Base-by-base conservation (phyloP, 2,329 filamentous ascomycete genomes). In the Arthroderma sp. region DNA sequence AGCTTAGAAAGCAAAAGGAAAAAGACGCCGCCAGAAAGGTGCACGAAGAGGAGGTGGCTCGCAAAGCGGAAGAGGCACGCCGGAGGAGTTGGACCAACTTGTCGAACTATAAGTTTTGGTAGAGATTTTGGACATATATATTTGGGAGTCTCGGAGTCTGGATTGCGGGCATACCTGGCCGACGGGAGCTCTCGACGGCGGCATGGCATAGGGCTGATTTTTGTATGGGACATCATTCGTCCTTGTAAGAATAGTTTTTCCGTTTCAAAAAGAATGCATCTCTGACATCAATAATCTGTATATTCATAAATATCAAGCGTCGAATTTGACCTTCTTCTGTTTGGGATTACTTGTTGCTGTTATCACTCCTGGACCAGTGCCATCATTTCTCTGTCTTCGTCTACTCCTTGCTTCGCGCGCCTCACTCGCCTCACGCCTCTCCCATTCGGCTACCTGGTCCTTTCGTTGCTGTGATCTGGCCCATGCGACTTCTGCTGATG, bases 391-490 rank as follows among this genome's bases (percentile, higher is more conserved):
- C 63, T 82, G 79, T 61, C 75, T 76, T 62, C 82, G 73, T 64
- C 73, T 77, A 19, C 23, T 51, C 15, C 47, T 23, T 31, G 47
- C 47, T 61, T 81, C 77, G 61, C 82, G 73, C 33, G 80, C 81
- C 65, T 84, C 82, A 57, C 74, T 71, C 21, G 79, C 78, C 66
- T 84, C 81, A 39, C 82, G 72, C 41, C 71, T 74, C 63, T 77
- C 79, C 79, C 81, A 84, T 55, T 83, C 80, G 31, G 73, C 71
- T 41, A 85, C 69, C 66, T 84, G 82, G 67, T 79, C 78, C 65
- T 77, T 76, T 58, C 82, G 73, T 64, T 74, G 77, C 66, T 81
- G 78, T 43, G 76, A 75, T 52, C 81, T 71, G 15, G 76, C 76
- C 69, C 79, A 79, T 1, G 80, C 81, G 31, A 81, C 76, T 41